Conservation (phyloP, 1,284 basidiomycete genomes). For the Moniliophthora roreri region DNA sequence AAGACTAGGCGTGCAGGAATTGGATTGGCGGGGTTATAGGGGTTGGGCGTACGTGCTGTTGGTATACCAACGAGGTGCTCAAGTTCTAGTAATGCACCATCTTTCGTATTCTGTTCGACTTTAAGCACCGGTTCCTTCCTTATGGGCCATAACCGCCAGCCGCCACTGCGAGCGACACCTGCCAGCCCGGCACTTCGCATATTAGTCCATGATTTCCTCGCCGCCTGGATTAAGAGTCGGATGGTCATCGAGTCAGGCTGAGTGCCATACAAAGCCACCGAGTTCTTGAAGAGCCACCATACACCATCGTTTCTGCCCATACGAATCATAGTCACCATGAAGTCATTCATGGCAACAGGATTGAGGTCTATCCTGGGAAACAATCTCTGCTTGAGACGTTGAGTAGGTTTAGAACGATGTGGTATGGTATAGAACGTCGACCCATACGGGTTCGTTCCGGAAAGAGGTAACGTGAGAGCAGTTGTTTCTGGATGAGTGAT, state of each 20-base stretch:
- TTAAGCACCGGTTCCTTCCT: constrained; percentile 7
- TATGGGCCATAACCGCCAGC: constrained; percentile 9
- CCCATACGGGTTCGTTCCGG: too few relatives aligned
- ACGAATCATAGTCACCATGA: constrained; percentile 51
- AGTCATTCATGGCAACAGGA: constrained; percentile 46
- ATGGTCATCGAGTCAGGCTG: constrained; percentile 55
- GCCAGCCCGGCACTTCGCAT: constrained; percentile 12
- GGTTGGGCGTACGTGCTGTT: background rate
- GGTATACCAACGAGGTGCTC: background rate
- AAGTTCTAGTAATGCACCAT: too few relatives aligned
- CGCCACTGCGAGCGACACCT: constrained; percentile 21
- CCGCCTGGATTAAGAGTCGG: constrained; percentile 58
- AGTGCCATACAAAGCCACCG: constrained; percentile 53
- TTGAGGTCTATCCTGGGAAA: constrained; percentile 23
- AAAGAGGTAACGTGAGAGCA: too few relatives aligned
- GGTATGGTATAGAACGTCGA: too few relatives aligned
- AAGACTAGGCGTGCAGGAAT: background rate
- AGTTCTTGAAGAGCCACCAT: constrained; percentile 62
- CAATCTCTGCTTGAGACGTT: background rate
- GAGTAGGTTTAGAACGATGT: too few relatives aligned
- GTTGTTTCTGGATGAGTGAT: too few relatives aligned
- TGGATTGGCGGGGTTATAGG: background rate
- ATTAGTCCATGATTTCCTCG: constrained; percentile 42
- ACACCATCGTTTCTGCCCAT: constrained; percentile 56
- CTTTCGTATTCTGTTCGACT: too few relatives aligned